Base-by-base conservation (phyloP, 495 filamentous ascomycete species). In the Aspergillus asperescens region DNA sequence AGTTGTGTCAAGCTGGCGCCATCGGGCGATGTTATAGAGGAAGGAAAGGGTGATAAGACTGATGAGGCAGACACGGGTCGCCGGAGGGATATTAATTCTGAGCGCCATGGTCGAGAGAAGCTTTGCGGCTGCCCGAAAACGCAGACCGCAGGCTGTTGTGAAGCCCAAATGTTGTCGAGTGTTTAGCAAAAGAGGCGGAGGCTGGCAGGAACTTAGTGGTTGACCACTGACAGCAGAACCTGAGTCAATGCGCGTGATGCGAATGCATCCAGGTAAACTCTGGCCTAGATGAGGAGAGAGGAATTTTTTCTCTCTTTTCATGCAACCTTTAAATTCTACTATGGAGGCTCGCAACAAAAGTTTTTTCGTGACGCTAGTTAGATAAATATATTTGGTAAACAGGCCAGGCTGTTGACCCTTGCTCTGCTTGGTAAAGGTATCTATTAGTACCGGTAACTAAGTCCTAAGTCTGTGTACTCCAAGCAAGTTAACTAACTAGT, bases 81-180 rank as follows among this genome's bases (percentile, higher is more conserved):
- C 81, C 4, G 93, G 92, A 53, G 93, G 93, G 54, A 96, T 83
- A 61, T 92, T 95, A 74, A 97, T 80, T 76, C 90, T 82, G 43
- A 90, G 77, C 61, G 87, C 80, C 89, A 94, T 91, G 39, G 54
- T 67, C 65, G 28, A 43, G 19, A 12, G 41, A 48, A 58, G 54
- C 60, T 52, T 64, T 62, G 63, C 66, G 63, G 61, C 63, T 62
- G 58, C 52, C 52, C 13, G 20, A 29, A 23, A 46, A 50, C 19
- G 55, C 59, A 66, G 66, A 63, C 68, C 64, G 59, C 62, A 61
- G 60, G 61, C 57, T 61, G 48, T 58, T 37, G 42, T 51, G 42
- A 56, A 57, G 37, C 46, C 55, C 41, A 42, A 57, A 46, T 13
- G 22, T 37, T 22, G 32, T 35, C 32, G 32, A 28, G 16, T 35